Conservation (phyloP, 768 basidiomycete genomes). For the Naematelia encephala region DNA sequence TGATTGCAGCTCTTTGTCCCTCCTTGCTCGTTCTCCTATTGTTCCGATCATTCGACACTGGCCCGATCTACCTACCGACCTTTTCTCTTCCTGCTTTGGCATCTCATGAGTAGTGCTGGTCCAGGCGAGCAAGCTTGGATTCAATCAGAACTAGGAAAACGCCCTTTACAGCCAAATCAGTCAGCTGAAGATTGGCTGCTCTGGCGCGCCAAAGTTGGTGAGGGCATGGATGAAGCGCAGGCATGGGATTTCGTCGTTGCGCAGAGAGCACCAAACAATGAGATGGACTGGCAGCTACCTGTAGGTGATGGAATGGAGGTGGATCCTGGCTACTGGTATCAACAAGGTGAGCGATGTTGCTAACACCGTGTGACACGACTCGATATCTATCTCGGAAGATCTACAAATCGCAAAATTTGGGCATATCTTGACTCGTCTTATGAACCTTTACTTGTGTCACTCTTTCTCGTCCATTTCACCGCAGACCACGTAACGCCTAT, state of each 20-base stretch:
- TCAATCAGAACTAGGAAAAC: conserved; percentile 1
- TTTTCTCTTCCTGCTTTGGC: not conserved
- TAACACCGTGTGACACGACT: not conserved
- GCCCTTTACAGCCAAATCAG: conserved; percentile 16
- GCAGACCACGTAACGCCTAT: not conserved
- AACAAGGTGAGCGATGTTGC: not conserved
- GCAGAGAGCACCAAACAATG: not conserved
- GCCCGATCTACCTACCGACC: not conserved
- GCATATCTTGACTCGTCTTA: not conserved
- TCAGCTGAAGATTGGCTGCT: conserved; percentile 28
- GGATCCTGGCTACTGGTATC: not conserved
- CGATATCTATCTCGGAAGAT: not conserved
- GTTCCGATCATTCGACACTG: not conserved
- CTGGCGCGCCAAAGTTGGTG: conserved; percentile 21
- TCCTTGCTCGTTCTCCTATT: not conserved
- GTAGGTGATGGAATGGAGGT: not conserved
- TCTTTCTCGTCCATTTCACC: not conserved
- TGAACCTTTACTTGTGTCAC: not conserved
- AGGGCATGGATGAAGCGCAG: conserved; percentile 20
- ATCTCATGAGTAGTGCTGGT: not conserved
- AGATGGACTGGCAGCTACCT: not conserved
- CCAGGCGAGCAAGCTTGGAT: conserved; percentile 7
- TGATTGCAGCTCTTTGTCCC: not conserved
- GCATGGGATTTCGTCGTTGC: conserved; percentile 16
- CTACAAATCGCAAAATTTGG: not conserved